Base-by-base conservation (phyloP, 164 flowering plant genomes). In the Magnolia changhungtana region DNA sequence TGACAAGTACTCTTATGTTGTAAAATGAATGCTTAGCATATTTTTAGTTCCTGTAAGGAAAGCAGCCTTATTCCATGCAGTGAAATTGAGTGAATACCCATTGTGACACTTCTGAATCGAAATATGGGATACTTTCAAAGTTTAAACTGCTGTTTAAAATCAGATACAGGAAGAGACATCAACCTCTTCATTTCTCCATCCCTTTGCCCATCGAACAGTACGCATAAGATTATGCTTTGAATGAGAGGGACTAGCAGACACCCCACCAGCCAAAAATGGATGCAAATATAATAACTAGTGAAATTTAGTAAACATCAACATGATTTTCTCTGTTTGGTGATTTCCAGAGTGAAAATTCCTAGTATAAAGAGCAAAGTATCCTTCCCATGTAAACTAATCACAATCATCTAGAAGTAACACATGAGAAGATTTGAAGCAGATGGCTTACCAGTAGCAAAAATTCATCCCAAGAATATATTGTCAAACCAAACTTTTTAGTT, bases 391-490 rank as follows among this genome's bases (percentile, higher is more conserved):
- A 67, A 68, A 68, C n/a, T 64, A 8, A 20, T 21, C 23, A 59
- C 68, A 24, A 65, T 21, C 68, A 21, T 21, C 3, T 2, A 23
- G 49, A 16, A 31, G n/a, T 6, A 68, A 14, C 13, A 67, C 19
- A 3, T 4, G 27, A 67, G 8, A 67, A 31, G 7, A 31, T 24
- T 29, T 16, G 69, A 69, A 61, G 64, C 72, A 77, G 72, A 70
- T 70, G 77, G 31, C 87, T 18, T 84, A 96, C 99, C 93, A 90
- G 82, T 68, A 76, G 79, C 80, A 91, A 77, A 84, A 96, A 96
- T 19, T 92, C 97, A 59, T 90, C 90, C 99, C 99, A 96, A 13
- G 96, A 81, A 84, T 88, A 89, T 71, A 88, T 77, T 65, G 82
- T 75, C 75, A 92, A 49, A 23, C 90, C 97, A 86, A 77, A 84